Percentiles rank a stretch among this genome's conserved stretches.
Conservation (phyloP, 2,329 filamentous ascomycete genomes). For the Penicillium sp. region DNA sequence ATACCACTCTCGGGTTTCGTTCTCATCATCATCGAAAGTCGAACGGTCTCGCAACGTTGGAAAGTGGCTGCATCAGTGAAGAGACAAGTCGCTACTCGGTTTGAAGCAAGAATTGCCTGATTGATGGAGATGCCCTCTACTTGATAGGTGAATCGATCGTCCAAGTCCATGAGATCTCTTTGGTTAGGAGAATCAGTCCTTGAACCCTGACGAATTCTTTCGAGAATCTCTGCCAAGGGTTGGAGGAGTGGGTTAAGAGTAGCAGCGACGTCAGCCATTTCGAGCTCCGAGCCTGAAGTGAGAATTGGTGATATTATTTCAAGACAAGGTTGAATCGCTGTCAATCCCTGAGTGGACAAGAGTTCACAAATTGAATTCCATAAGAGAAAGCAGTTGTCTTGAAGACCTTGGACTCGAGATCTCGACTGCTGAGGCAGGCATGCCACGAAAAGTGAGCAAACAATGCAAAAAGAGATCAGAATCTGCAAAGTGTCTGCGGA, state of each 20-base stretch:
- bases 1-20: slow-evolving; percentile 4
- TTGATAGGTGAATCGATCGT: slow-evolving; percentile 38
- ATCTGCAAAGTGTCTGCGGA: slow-evolving; percentile 54
- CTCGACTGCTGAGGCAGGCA: slow-evolving; percentile 37
- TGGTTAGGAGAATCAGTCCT: slow-evolving; percentile 14
- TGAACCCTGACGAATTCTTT: slow-evolving; percentile 29
- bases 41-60: slow-evolving; percentile 39
- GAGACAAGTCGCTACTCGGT: slow-evolving; percentile 36
- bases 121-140: slow-evolving; percentile 25
- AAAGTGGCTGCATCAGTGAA: slow-evolving; percentile 39
- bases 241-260: slow-evolving; percentile 30
- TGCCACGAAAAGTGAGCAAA: slow-evolving; percentile 41
- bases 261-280: slow-evolving; percentile 23
- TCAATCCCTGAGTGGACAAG: slow-evolving; percentile 30
- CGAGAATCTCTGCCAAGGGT: slow-evolving; percentile 36
- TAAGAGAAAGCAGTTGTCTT: slow-evolving; percentile 30
- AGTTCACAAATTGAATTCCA: slow-evolving; percentile 42
- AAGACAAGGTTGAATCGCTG: slow-evolving; percentile 35
- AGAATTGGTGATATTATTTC: slow-evolving; percentile 40
- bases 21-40: slow-evolving; percentile 35
- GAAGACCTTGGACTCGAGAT: slow-evolving; percentile 33
- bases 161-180: slow-evolving; percentile 48
- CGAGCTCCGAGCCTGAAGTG: slow-evolving; percentile 21
- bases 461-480: slow-evolving; percentile 52
- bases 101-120: slow-evolving; percentile 30